phyloP scores from a whole-genome alignment of 345 rosid genomes.

The Aurinia saxatilis region DNA sequence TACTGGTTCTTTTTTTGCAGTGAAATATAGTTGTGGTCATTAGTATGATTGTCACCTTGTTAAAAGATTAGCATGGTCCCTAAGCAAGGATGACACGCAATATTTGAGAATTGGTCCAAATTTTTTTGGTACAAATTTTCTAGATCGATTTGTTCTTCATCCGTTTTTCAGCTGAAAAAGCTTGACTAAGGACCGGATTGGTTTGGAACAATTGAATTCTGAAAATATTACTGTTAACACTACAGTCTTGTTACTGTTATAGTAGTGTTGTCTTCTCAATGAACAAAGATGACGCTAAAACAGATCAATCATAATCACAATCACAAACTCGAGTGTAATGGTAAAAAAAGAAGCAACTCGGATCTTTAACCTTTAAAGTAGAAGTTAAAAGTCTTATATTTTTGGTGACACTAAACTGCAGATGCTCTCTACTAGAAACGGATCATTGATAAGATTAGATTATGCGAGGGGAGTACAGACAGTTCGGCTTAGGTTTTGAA shows the following conservation, averaged over 20 bases:
- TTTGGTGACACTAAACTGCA: background rate
- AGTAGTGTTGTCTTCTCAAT: background rate
- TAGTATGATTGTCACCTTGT: too few species aligned
- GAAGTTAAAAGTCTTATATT: background rate
- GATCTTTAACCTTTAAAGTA: background rate
- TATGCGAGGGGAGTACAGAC: constrained; percentile 25
- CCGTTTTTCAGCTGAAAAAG: too few species aligned
- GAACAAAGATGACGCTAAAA: background rate
- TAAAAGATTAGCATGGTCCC: too few species aligned
- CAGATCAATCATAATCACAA: background rate
- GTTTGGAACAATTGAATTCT: too few species aligned
- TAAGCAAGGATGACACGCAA: too few species aligned
- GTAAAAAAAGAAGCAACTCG: background rate
- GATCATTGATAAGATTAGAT: constrained; percentile 2
- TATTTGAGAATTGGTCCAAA: too few species aligned
- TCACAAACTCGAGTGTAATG: background rate
- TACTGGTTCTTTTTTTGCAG: too few species aligned
- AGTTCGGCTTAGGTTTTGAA: constrained; percentile 46
- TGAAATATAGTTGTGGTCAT: too few species aligned
- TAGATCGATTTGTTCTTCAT: too few species aligned
- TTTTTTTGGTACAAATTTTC: too few species aligned
- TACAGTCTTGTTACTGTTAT: background rate
- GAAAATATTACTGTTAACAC: background rate
- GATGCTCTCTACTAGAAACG: constrained; percentile 1
- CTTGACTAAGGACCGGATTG: too few species aligned